Evolutionary conservation across 371 early-diverging fungal genomes (phyloP), one percentile per base, ranked within the genome.

Genomic region (Syncephalis fuscata): DNA sequence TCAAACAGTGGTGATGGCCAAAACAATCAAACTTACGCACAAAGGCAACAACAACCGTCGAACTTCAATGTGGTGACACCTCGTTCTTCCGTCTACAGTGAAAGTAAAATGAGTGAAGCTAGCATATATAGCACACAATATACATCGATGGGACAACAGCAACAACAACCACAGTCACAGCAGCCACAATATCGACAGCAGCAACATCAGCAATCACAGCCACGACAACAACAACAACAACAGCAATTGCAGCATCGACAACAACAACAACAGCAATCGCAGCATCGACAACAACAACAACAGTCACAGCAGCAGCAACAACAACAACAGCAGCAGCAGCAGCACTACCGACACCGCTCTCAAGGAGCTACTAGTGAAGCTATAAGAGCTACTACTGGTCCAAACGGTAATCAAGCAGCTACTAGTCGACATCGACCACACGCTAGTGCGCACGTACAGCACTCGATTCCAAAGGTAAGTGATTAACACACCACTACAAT

Each of bases 321-420:
- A 11, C 32, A 32, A 7, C 32, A 32, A 32, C 32, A 32, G 11
- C 32, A 32, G 32, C 32, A 48, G 23, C 37, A 20, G 11, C 37
- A 38, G 39, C 22, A 41, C 2, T 7, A 19, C 22, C 43, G 11
- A 43, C 19, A 37, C 21, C 14, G 37, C 48, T 37, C 51, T 47
- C 8, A 46, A 21, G 7, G 40, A 24, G 24, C 50, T 49, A 2
- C 45, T 55, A 38, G 40, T 51, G 17, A 44, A 48, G n/a, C 16
- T 36, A 3, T 21, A 42, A 2, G n/a, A 44, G 32, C 32, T 32
- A 32, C 32, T 11, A 32, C 4, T 32, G 11, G 11, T 32, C 4
- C 32, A 32, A 7, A 32, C 11, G 32, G 7, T 11, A 32, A 32
- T 32, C 4, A 32, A 11, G 32, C 32, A 11, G 11, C 4, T 32